Conservation (phyloP, 2,329 filamentous ascomycete species). For the Calonectria henricotiae region DNA sequence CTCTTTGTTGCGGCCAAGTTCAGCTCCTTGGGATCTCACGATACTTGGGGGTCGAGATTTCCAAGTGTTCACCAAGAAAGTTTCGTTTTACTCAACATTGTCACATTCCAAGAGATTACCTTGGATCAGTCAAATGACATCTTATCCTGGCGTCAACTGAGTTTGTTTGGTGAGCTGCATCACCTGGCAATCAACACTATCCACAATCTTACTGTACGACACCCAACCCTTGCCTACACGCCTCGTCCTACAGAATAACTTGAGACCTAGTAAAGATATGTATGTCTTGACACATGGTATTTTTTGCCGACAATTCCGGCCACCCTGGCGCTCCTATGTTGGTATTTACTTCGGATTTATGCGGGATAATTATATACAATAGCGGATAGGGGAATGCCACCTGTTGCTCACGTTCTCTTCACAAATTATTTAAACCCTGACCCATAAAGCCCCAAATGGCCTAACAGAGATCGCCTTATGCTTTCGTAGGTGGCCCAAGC, state of each 20-base stretch:
- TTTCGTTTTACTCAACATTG: neutral
- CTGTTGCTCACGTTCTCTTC: constrained; percentile 95
- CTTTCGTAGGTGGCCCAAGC: constrained; percentile 86
- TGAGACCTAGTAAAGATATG: constrained; percentile 46
- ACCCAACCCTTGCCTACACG: constrained; percentile 37
- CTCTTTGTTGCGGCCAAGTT: no score
- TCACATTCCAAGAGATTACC: neutral
- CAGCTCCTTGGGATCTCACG: neutral
- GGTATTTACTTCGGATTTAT: constrained; percentile 53
- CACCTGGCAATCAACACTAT: constrained; percentile 98
- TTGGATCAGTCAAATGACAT: neutral
- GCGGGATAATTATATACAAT: constrained; percentile 53
- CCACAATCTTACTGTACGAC: constrained; percentile 92
- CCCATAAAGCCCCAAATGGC: constrained; percentile 97
- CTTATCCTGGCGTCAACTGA: neutral
- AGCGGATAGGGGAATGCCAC: constrained; percentile 84
- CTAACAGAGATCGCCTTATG: constrained; percentile 98
- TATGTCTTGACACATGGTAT: constrained; percentile 91
- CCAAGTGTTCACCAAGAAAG: neutral
- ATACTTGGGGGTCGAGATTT: neutral
- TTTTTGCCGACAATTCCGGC: constrained; percentile 93
- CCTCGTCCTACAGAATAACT: constrained; percentile 33
- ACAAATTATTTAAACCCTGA: constrained; percentile 99
- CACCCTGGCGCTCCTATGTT: constrained; percentile 98
- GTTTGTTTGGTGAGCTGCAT: constrained; percentile 77